Evolutionary conservation across 2,329 filamentous ascomycete species (phyloP).

Genomic region (Aureobasidium pullulans): DNA sequence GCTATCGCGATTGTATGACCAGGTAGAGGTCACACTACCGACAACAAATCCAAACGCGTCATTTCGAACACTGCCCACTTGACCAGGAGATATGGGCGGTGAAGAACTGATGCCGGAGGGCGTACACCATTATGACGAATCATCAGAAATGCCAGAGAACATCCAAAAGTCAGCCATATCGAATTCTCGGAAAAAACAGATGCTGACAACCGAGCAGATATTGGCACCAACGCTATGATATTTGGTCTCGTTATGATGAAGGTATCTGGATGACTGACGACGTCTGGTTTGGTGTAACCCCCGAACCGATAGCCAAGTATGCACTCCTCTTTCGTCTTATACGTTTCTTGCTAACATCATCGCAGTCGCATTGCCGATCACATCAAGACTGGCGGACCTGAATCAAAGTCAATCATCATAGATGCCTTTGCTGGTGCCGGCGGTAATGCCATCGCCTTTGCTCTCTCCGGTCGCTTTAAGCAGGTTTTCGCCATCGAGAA

Average conservation of each 20-base stretch:
- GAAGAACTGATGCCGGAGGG: slow-evolving; percentile 7
- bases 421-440: slow-evolving; percentile 89
- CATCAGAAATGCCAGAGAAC: slow-evolving; percentile 68
- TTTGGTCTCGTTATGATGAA: slow-evolving; percentile 81
- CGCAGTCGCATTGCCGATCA: slow-evolving; percentile 70
- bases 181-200: neutral
- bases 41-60: neutral
- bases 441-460: slow-evolving; percentile 93
- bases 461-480: slow-evolving; percentile 68
- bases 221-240: slow-evolving; percentile 78
- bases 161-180: slow-evolving; percentile 64
- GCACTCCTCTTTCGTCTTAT: slow-evolving; percentile 20
- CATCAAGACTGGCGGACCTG: slow-evolving; percentile 49
- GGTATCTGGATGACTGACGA: slow-evolving; percentile 87
- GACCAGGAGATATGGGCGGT: neutral
- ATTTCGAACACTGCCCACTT: neutral
- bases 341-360: slow-evolving; percentile 23
- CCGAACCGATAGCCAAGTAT: slow-evolving; percentile 81
- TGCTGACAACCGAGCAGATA: slow-evolving; percentile 52
- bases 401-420: slow-evolving; percentile 60
- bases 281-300: slow-evolving; percentile 95
- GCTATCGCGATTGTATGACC: too few species aligned
- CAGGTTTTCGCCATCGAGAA: slow-evolving; percentile 85
- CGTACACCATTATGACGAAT: slow-evolving; percentile 67
- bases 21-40: too few species aligned